Evolutionary conservation across 345 rosid species (phyloP).

Genomic region (Salix koriyanagi): DNA sequence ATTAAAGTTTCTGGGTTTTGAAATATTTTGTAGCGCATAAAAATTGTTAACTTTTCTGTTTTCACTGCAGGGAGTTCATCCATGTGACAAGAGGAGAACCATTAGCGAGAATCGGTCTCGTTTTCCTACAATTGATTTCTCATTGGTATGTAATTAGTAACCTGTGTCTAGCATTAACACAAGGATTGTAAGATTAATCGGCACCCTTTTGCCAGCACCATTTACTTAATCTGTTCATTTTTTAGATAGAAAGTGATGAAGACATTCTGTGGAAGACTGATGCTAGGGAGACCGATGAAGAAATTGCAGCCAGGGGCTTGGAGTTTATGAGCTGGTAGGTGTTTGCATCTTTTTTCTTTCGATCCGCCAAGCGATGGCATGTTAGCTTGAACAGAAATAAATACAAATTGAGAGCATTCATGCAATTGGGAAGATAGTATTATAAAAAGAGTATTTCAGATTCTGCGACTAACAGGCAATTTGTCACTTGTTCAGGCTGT

Average conservation of each 20-base stretch:
- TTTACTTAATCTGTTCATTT: not conserved
- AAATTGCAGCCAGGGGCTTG: conserved; percentile 56
- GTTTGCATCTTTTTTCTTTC: not conserved
- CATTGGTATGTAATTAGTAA: conserved; percentile 40
- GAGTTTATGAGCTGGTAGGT: conserved; percentile 50
- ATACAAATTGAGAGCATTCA: too few species aligned
- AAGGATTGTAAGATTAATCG: not conserved
- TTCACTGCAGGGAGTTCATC: conserved; percentile 59
- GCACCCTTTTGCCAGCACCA: not conserved
- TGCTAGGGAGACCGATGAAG: conserved; percentile 46
- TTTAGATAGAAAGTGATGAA: conserved; percentile 66
- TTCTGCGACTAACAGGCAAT: not conserved
- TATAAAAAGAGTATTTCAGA: too few species aligned
- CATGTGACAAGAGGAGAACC: conserved; percentile 66
- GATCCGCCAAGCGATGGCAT: too few species aligned
- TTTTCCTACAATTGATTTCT: conserved; percentile 68
- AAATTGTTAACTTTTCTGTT: not conserved
- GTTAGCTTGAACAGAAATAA: too few species aligned
- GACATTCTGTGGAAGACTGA: conserved; percentile 55
- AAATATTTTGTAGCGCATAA: not conserved
- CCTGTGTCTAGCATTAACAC: not conserved
- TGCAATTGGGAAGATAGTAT: too few species aligned
- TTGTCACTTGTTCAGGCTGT: conserved; percentile 40
- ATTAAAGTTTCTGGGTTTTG: not conserved
- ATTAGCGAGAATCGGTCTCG: conserved; percentile 44